phyloP scores from a whole-genome alignment of 1,139 yeast genomes.

The Geotrichum klebahnii region DNA sequence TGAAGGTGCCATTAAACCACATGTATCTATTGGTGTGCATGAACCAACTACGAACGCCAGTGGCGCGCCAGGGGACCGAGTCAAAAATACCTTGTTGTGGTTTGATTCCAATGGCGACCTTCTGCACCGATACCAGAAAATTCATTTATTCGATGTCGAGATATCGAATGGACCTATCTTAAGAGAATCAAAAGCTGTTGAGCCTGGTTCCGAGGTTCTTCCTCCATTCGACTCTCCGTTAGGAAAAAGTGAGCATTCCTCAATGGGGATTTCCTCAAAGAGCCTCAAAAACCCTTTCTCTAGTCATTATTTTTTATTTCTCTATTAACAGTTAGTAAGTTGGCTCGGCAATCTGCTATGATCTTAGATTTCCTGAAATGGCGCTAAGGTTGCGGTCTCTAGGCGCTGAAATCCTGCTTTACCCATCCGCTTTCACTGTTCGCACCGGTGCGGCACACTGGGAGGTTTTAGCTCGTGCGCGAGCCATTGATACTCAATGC shows the following conservation, averaged over 20 bases:
- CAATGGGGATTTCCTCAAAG: not conserved
- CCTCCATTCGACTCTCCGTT: slow-evolving; percentile 57
- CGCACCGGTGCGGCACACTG: slow-evolving; percentile 91
- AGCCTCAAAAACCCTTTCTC: not conserved
- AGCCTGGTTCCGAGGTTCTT: slow-evolving; percentile 60
- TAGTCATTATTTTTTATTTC: not conserved
- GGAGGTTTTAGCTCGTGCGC: slow-evolving; percentile 69
- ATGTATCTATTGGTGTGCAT: slow-evolving; percentile 74
- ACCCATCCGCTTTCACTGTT: slow-evolving; percentile 89
- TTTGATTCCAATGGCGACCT: slow-evolving; percentile 61
- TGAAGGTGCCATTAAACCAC: slow-evolving; percentile 33
- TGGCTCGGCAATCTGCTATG: slow-evolving; percentile 82
- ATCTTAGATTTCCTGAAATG: slow-evolving; percentile 82
- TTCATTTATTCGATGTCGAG: slow-evolving; percentile 87
- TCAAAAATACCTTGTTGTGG: slow-evolving; percentile 70
- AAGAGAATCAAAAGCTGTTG: slow-evolving; percentile 73
- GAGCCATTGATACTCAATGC: slow-evolving; percentile 86
- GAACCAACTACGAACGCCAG: too few species aligned
- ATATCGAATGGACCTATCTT: slow-evolving; percentile 56
- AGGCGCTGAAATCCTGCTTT: slow-evolving; percentile 78
- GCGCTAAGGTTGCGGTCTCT: slow-evolving; percentile 57
- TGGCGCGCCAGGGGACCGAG: too few species aligned
- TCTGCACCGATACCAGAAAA: slow-evolving; percentile 66
- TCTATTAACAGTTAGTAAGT: slow-evolving; percentile 20
- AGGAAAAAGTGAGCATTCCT: slow-evolving; percentile 43